A percentile compares a stretch with the other conserved stretches of the same genome.
Conservation (phyloP, 176 grass and related monocot species). For the Guadua angustifolia region DNA sequence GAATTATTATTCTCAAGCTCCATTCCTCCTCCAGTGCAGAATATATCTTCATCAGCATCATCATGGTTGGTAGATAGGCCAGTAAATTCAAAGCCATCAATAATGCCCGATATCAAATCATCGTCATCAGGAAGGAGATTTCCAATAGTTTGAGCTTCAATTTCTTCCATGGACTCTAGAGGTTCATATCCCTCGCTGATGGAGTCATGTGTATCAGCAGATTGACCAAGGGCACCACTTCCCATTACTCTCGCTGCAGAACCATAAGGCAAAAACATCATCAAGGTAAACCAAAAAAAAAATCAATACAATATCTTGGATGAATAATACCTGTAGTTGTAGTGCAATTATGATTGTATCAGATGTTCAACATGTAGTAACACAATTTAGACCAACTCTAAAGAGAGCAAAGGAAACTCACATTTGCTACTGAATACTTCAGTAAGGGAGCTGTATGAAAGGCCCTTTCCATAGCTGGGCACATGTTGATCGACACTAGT, state of each 20-base stretch:
- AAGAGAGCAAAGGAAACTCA: slow-evolving; percentile 45
- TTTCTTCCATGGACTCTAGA: slow-evolving; percentile 67
- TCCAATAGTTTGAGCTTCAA: slow-evolving; percentile 86
- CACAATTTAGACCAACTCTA: background rate
- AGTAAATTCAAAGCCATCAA: slow-evolving; percentile 56
- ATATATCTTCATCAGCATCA: slow-evolving; percentile 82
- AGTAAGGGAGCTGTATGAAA: slow-evolving; percentile 50
- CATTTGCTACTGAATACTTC: slow-evolving; percentile 56
- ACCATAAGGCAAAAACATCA: slow-evolving; percentile 23
- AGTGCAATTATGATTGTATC: background rate
- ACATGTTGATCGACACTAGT: slow-evolving; percentile 14
- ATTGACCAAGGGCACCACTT: slow-evolving; percentile 41
- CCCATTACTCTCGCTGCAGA: slow-evolving; percentile 54
- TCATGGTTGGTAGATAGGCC: slow-evolving; percentile 50
- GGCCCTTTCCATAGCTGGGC: slow-evolving; percentile 33
- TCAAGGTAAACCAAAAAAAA: background rate
- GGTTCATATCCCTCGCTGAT: slow-evolving; percentile 56
- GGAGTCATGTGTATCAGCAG: slow-evolving; percentile 46
- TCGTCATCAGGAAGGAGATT: slow-evolving; percentile 78
- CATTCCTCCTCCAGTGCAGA: slow-evolving; percentile 72
- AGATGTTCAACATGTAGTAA: background rate
- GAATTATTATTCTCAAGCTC: slow-evolving; percentile 68
- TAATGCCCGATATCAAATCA: slow-evolving; percentile 66
- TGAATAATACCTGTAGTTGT: background rate
- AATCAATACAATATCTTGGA: background rate